Conservation (phyloP, 495 filamentous ascomycete species). For the Hyaloscypha bicolor region DNA sequence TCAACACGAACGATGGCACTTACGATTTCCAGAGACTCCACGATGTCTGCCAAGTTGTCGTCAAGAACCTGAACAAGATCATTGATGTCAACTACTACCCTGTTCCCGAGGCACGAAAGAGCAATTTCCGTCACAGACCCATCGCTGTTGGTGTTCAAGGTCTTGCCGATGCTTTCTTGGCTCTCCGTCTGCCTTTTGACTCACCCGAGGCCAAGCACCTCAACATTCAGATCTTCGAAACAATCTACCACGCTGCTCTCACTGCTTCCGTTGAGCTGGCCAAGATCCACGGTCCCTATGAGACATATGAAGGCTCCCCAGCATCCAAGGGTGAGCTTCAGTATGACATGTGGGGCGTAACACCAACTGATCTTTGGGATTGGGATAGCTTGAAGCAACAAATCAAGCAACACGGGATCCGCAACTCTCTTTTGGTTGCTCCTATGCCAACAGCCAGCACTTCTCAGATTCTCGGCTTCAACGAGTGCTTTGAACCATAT, state of each 20-base stretch:
- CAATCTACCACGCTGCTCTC: constrained; percentile 95
- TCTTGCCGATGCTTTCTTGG: constrained; percentile 98
- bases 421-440: constrained; percentile 92
- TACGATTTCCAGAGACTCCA: constrained; percentile 97
- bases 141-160: constrained; percentile 97
- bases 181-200: constrained; percentile 94
- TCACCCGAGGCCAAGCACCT: constrained; percentile 89
- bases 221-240: constrained; percentile 99
- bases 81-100: constrained; percentile 98
- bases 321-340: constrained; percentile 95
- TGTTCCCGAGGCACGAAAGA: constrained; percentile 85
- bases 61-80: constrained; percentile 94
- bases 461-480: constrained; percentile 95
- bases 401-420: constrained; percentile 88
- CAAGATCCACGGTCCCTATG: constrained; percentile 79
- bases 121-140: constrained; percentile 94
- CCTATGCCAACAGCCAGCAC: constrained; percentile 98
- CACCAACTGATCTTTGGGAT: constrained; percentile 92
- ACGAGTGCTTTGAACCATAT: constrained; percentile 99
- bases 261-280: constrained; percentile 87
- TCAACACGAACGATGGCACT: constrained; percentile 75
- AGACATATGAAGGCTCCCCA: constrained; percentile 89
- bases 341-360: constrained; percentile 98
- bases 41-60: constrained; percentile 86
- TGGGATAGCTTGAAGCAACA: constrained; percentile 87